Evolutionary conservation across 1,284 basidiomycete genomes (phyloP), one percentile per base, ranked within the genome.

Genomic region (Tylopilus sp.): DNA sequence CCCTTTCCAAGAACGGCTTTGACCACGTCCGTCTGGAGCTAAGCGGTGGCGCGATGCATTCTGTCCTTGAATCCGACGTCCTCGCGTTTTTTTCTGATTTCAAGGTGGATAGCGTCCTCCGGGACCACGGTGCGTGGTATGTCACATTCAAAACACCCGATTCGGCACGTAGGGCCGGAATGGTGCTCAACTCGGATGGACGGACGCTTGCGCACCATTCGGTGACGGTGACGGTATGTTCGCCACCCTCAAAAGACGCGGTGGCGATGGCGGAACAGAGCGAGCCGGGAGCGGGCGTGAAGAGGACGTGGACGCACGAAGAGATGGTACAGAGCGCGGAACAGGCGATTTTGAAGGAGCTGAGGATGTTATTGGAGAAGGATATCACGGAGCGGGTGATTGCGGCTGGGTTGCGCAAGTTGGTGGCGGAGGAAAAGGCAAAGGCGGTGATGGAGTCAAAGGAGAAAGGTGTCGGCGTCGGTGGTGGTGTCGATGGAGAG

Each of bases 381-480:
- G 91, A 93, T 59, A 73, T 93, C 29, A 74, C 76, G 59, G 82
- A 84, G 37, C 76, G 81, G 8, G 65, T 90, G 4, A 78, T 91
- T 11, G 77, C 72, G 6, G 68, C 72, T 7, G 80, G 82, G 35
- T 59, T 91, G 40, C 71, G 77, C 53, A 72, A 74, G 55, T 64
- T 85, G 46, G 75, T 85, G 42, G 66, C 64, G 17, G 77, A 77
- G 57, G 75, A 77, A 69, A 75, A 69, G 60, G 50, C 48, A 39
- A 72, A 73, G 53, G 66, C 82, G 36, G 71, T 83, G 44, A 66
- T 61, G 20, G 77, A 76, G 56, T 73, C 75, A 65, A 77, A 73
- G 61, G 65, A 62, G 56, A 74, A 68, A 61, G 53, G 50, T 54
- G 54, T 51, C 37, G 31, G 51, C 37, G 29, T 5, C 15, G 33